Percentiles rank a stretch among this genome's conserved stretches.
Evolutionary conservation across 148 eudicot species (phyloP).

Genomic region (Talinum fruticosum): DNA sequence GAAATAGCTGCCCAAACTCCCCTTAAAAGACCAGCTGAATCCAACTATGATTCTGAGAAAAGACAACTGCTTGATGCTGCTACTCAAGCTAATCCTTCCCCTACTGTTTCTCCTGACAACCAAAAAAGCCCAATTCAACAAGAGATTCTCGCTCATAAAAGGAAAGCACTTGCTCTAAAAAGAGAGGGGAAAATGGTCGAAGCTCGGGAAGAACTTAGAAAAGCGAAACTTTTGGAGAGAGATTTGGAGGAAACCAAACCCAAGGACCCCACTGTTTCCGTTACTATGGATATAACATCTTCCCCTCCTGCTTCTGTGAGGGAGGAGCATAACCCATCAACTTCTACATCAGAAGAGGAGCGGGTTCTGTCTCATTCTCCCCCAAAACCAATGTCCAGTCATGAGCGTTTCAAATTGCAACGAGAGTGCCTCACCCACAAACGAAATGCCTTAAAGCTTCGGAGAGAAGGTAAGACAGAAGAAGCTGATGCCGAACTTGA

Average conservation of each 20-base stretch:
- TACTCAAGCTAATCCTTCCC: slow-evolving; percentile 16
- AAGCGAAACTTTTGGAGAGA: slow-evolving; percentile 77
- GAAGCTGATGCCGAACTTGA: slow-evolving; percentile 88
- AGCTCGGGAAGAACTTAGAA: slow-evolving; percentile 78
- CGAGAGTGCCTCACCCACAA: slow-evolving; percentile 79
- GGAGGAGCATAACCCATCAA: slow-evolving; percentile 37
- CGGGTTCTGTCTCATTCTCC: slow-evolving; percentile 15
- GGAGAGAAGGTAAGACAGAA: slow-evolving; percentile 80
- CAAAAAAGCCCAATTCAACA: slow-evolving; percentile 40
- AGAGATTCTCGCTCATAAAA: slow-evolving; percentile 66
- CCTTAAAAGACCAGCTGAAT: slow-evolving; percentile 37
- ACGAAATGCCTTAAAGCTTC: slow-evolving; percentile 70
- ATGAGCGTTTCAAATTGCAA: slow-evolving; percentile 76
- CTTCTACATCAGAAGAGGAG: background rate
- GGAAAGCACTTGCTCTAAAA: slow-evolving; percentile 68
- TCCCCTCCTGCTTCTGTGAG: slow-evolving; percentile 27
- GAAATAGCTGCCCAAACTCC: slow-evolving; percentile 28
- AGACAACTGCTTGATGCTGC: slow-evolving; percentile 23
- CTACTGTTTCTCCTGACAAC: slow-evolving; percentile 31
- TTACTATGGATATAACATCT: slow-evolving; percentile 30
- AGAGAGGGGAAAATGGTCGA: slow-evolving; percentile 82
- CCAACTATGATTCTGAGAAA: slow-evolving; percentile 32
- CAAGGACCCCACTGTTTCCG: slow-evolving; percentile 27
- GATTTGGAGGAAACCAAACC: slow-evolving; percentile 41
- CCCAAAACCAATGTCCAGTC: slow-evolving; percentile 55